A percentile compares a stretch with the other conserved stretches of the same genome.
Evolutionary conservation across 164 flowering plant genomes (phyloP).

Genomic region (Protea cynaroides): DNA sequence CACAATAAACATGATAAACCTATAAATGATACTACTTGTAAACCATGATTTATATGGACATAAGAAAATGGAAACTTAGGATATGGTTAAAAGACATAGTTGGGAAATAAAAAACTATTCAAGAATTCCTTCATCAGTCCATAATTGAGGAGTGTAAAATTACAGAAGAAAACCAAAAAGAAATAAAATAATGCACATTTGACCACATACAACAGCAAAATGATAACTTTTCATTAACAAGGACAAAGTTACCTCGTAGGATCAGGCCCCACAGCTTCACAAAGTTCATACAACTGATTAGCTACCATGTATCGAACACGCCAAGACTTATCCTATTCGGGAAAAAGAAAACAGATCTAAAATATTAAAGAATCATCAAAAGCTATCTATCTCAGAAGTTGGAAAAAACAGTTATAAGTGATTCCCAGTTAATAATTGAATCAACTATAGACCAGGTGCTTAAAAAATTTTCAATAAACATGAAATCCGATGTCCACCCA

Average conservation of each 20-base stretch:
- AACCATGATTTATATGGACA: background rate
- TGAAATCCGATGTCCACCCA: background rate
- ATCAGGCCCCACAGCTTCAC: conserved; percentile 98
- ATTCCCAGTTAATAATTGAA: background rate
- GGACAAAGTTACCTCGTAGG: conserved; percentile 59
- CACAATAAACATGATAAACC: background rate
- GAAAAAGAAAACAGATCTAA: conserved; percentile 7
- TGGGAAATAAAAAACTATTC: too few relatives aligned
- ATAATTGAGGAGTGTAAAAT: too few relatives aligned
- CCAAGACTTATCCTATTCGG: conserved; percentile 91
- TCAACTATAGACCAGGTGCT: background rate
- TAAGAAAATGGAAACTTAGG: background rate
- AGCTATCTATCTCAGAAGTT: conserved; percentile 2
- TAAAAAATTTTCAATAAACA: background rate
- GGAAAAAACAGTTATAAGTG: background rate
- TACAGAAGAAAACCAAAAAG: background rate
- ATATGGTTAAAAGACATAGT: too few relatives aligned
- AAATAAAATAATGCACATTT: too few relatives aligned
- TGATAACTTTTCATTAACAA: background rate
- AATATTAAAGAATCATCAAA: background rate
- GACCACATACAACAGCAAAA: background rate
- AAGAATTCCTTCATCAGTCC: too few relatives aligned
- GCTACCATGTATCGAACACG: conserved; percentile 99
- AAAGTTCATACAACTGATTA: conserved; percentile 89
- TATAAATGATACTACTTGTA: background rate